phyloP scores from a whole-genome alignment of 2,329 filamentous ascomycete genomes.

The Pezicula carpinea region DNA sequence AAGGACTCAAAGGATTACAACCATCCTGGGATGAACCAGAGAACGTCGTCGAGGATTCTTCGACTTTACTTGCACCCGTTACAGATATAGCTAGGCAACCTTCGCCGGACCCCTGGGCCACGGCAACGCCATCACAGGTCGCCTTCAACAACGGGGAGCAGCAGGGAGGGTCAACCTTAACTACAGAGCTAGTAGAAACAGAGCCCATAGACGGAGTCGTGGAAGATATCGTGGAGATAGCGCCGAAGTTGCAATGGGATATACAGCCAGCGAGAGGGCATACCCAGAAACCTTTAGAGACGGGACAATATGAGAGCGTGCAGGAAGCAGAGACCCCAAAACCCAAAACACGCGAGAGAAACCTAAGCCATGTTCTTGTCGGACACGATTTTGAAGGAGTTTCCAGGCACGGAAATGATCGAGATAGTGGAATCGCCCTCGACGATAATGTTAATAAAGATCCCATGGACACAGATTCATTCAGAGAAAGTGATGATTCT shows the following conservation, averaged over 20 bases:
- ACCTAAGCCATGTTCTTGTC: constrained; percentile 1
- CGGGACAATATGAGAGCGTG: too few relatives aligned
- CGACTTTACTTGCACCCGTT: constrained; percentile 11
- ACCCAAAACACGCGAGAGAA: background rate
- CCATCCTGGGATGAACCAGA: constrained; percentile 11
- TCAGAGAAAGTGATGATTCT: constrained; percentile 3
- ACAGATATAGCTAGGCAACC: constrained; percentile 13
- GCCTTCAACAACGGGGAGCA: background rate
- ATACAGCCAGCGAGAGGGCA: too few relatives aligned
- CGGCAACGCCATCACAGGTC: background rate
- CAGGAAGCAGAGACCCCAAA: background rate
- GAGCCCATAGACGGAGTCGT: background rate
- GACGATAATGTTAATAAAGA: background rate
- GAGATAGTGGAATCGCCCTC: background rate
- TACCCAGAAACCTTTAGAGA: too few relatives aligned
- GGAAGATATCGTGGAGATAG: too few relatives aligned
- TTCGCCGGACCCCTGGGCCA: constrained; percentile 26
- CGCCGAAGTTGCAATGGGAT: too few relatives aligned
- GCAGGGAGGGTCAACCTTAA: too few relatives aligned
- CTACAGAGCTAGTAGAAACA: background rate
- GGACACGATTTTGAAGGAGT: background rate
- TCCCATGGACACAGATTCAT: background rate
- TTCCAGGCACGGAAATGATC: background rate
- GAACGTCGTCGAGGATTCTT: background rate
- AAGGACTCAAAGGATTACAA: constrained; percentile 6